phyloP scores from a whole-genome alignment of 371 early-diverging fungal species.

The Modicella reniformis region DNA sequence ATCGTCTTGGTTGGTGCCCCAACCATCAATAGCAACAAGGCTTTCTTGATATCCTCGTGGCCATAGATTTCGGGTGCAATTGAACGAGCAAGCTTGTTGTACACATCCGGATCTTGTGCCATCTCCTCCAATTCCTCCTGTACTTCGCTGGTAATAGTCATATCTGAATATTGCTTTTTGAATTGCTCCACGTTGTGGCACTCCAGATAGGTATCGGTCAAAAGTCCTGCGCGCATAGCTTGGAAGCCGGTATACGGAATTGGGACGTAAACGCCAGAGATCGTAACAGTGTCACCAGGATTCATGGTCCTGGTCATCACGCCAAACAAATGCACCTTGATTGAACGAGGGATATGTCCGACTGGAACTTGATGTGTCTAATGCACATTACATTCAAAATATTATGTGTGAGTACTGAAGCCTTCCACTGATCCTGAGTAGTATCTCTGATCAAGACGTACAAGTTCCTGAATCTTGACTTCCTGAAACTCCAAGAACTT shows the following conservation, averaged over 20 bases:
- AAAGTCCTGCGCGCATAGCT: constrained; percentile 92
- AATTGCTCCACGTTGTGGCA: constrained; percentile 86
- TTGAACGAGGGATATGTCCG: constrained; percentile 97
- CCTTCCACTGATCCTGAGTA: background rate
- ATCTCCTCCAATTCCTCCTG: constrained; percentile 72
- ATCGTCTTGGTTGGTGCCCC: constrained; percentile 89
- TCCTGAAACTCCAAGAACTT: constrained; percentile 97
- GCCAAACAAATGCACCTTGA: constrained; percentile 92
- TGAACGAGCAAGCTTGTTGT: constrained; percentile 86
- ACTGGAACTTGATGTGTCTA: constrained; percentile 97
- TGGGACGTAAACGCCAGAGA: constrained; percentile 95
- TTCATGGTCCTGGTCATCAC: constrained; percentile 82
- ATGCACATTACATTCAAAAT: background rate
- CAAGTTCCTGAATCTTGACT: constrained; percentile 93
- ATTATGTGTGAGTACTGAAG: background rate
- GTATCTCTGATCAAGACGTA: constrained; percentile 34
- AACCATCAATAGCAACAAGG: constrained; percentile 86
- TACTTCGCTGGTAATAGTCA: constrained; percentile 75
- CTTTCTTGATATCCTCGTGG: constrained; percentile 95
- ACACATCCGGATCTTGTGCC: constrained; percentile 77
- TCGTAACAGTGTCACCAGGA: constrained; percentile 93
- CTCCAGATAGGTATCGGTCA: constrained; percentile 96
- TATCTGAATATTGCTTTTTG: constrained; percentile 89
- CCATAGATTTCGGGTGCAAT: constrained; percentile 98
- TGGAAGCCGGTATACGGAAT: constrained; percentile 94